Conservation (phyloP, 768 basidiomycete species). For the Mycena chlorophos region DNA sequence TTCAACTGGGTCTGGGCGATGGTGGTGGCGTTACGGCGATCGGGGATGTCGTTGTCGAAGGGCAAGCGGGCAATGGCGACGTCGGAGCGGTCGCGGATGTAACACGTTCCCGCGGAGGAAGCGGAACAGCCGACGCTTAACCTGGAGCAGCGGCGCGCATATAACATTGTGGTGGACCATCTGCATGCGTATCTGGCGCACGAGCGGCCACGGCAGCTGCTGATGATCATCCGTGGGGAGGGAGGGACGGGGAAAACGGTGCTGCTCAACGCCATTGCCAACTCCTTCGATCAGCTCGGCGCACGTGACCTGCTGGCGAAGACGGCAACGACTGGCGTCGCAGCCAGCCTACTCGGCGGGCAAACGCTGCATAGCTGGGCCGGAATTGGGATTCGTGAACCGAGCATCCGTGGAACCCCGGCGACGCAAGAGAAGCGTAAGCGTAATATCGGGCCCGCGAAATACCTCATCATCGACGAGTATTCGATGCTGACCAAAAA, state of each 20-base stretch:
- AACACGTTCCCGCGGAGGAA: too few species aligned
- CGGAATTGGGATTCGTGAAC: constrained; percentile 21
- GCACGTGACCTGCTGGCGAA: constrained; percentile 28
- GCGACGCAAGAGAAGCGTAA: constrained; percentile 9
- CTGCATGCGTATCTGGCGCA: constrained; percentile 23
- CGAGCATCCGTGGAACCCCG: neutral
- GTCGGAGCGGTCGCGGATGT: neutral
- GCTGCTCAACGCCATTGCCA: too few species aligned
- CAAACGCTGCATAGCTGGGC: constrained; percentile 35
- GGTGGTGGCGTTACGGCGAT: neutral
- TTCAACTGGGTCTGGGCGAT: constrained; percentile 6
- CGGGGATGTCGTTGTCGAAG: neutral
- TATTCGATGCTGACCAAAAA: constrained; percentile 37
- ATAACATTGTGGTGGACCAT: constrained; percentile 36
- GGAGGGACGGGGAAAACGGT: constrained; percentile 49
- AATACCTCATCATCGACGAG: constrained; percentile 41
- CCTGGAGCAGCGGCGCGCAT: constrained; percentile 36
- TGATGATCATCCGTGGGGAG: constrained; percentile 41
- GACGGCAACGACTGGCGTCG: constrained; percentile 40
- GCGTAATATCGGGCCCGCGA: constrained; percentile 18
- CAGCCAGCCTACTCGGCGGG: constrained; percentile 40
- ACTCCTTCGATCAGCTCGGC: constrained; percentile 28
- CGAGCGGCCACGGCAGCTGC: constrained; percentile 27
- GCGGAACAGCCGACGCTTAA: constrained; percentile 27
- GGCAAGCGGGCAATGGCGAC: constrained; percentile 10